phyloP scores from a whole-genome alignment of 306 rosid genomes.

The Argentina anserina region DNA sequence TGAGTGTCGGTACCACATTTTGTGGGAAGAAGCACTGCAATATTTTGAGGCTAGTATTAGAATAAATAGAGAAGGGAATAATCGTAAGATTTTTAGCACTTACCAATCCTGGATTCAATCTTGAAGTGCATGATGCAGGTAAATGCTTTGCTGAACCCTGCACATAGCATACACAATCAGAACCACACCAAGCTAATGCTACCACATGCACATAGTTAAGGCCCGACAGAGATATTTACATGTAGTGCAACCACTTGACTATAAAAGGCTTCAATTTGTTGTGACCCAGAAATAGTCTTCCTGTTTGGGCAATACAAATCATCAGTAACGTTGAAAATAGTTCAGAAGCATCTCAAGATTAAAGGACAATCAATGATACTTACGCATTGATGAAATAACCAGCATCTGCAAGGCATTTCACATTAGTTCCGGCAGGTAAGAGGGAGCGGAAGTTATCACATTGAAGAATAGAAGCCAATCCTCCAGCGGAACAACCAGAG shows the following conservation, averaged over 20 bases:
- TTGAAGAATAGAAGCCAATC: constrained; percentile 75
- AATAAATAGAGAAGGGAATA: background rate
- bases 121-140: constrained; percentile 60
- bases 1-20: constrained; percentile 48
- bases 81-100: background rate
- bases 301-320: constrained; percentile 38
- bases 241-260: constrained; percentile 68
- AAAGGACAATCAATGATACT: constrained; percentile 14
- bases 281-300: constrained; percentile 71
- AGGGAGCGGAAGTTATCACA: constrained; percentile 76
- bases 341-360: constrained; percentile 1
- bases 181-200: background rate
- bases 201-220: background rate
- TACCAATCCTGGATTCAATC: background rate
- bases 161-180: constrained; percentile 1
- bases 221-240: constrained; percentile 35
- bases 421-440: constrained; percentile 54
- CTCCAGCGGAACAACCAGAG: constrained; percentile 98
- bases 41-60: background rate
- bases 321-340: background rate
- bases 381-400: constrained; percentile 87
- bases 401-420: constrained; percentile 90
- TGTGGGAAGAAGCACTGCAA: constrained; percentile 93
- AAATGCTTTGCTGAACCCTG: constrained; percentile 74
- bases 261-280: constrained; percentile 52